phyloP scores from a whole-genome alignment of 106 monocot species.

The Dendrobium chrysotoxum region DNA sequence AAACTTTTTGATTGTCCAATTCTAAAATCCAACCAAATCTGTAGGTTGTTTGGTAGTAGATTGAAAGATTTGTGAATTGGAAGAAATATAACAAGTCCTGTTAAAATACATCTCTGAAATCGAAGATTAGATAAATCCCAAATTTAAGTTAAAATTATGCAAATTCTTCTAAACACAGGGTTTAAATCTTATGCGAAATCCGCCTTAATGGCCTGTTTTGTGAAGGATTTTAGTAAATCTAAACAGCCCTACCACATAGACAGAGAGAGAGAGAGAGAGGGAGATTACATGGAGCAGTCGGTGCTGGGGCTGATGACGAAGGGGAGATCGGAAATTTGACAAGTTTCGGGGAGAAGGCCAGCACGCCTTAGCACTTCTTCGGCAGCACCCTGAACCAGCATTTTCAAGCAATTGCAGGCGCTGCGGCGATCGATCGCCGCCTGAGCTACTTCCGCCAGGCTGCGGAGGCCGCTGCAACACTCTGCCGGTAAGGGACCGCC shows the following conservation, averaged over 20 bases:
- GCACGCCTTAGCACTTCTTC: background rate
- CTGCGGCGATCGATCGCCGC: background rate
- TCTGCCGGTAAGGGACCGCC: background rate
- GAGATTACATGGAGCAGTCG: slow-evolving; percentile 13
- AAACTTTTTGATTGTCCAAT: too few relatives aligned
- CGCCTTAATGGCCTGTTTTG: background rate
- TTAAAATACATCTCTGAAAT: too few relatives aligned
- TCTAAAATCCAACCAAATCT: too few relatives aligned
- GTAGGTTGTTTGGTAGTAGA: too few relatives aligned
- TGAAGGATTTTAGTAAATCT: background rate
- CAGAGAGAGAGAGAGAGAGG: slow-evolving; percentile 7
- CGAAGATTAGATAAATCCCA: too few relatives aligned
- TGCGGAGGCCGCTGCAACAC: slow-evolving; percentile 11
- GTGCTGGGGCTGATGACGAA: slow-evolving; percentile 17
- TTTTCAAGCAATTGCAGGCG: slow-evolving; percentile 20
- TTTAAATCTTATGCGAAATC: too few relatives aligned
- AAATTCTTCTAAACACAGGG: too few relatives aligned
- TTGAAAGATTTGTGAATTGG: too few relatives aligned
- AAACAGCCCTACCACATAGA: too few relatives aligned
- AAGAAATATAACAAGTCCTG: too few relatives aligned
- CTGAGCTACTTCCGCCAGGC: background rate
- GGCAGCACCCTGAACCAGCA: background rate
- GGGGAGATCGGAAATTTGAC: slow-evolving; percentile 1
- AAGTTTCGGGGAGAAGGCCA: slow-evolving; percentile 6
- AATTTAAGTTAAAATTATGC: too few relatives aligned